A percentile compares a stretch with the other conserved stretches of the same genome.
Evolutionary conservation across 176 grass and related monocot genomes (phyloP).

Genomic region (Hordeum marinum): DNA sequence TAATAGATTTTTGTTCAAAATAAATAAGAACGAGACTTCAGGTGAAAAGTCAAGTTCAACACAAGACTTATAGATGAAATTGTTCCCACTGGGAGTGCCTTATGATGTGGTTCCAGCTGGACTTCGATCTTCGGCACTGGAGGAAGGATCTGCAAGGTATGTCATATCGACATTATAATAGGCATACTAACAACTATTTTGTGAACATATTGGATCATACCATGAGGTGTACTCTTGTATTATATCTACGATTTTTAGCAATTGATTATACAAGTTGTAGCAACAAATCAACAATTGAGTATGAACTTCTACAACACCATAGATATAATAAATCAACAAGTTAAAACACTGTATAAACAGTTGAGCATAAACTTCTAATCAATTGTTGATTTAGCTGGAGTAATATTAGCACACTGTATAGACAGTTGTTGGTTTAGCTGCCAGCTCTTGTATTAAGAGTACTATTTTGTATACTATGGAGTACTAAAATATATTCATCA

Average conservation of each 20-base stretch:
- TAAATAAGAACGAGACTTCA: not conserved
- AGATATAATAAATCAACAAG: too few species aligned
- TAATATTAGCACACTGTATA: too few species aligned
- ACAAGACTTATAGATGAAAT: constrained; percentile 63
- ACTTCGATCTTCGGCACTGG: constrained; percentile 75
- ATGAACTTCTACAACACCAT: not conserved
- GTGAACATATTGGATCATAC: not conserved
- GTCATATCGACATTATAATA: constrained; percentile 5
- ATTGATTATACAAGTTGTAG: not conserved
- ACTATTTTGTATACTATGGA: not conserved
- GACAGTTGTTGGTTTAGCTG: too few species aligned
- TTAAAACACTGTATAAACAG: too few species aligned
- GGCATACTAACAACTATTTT: not conserved
- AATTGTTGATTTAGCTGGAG: too few species aligned
- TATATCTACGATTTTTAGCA: not conserved
- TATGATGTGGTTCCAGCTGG: constrained; percentile 73
- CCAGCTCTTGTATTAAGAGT: not conserved
- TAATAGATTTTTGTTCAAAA: not conserved
- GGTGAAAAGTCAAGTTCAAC: not conserved
- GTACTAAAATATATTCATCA: not conserved
- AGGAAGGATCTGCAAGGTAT: constrained; percentile 55
- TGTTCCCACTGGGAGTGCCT: constrained; percentile 64
- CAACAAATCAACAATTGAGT: not conserved
- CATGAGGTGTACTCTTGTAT: not conserved
- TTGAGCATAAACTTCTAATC: too few species aligned